Evolutionary conservation across 805 yeast genomes (phyloP).

Genomic region (Nakazawaea populi): DNA sequence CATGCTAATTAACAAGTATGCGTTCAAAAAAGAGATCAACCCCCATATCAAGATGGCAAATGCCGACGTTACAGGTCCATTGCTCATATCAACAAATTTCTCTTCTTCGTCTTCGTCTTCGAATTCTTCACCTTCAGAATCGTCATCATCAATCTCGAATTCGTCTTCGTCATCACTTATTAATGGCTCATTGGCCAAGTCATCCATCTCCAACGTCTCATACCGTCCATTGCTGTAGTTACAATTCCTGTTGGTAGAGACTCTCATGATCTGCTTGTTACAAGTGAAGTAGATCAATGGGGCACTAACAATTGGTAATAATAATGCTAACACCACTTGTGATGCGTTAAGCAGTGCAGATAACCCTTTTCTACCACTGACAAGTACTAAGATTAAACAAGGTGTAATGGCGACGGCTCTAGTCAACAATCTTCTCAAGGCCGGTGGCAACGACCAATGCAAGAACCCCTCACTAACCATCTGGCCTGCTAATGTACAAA

Average conservation of each 20-base stretch:
- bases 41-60: constrained; percentile 60
- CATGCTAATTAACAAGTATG: constrained; percentile 32
- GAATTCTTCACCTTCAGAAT: constrained; percentile 1
- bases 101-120: constrained; percentile 11
- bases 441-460: constrained; percentile 74
- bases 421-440: constrained; percentile 74
- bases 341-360: constrained; percentile 72
- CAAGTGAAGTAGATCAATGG: constrained; percentile 83
- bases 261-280: constrained; percentile 60
- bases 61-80: constrained; percentile 50
- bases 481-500: constrained; percentile 91
- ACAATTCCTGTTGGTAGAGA: constrained; percentile 28
- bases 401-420: constrained; percentile 78
- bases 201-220: constrained; percentile 2
- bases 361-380: constrained; percentile 71
- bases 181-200: constrained; percentile 4
- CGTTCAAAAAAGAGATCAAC: constrained; percentile 64
- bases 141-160: constrained; percentile 3
- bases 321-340: constrained; percentile 76
- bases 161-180: constrained; percentile 6
- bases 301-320: constrained; percentile 79
- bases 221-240: constrained; percentile 6
- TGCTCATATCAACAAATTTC: constrained; percentile 48
- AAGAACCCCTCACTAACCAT: constrained; percentile 89
- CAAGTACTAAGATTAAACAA: constrained; percentile 63